Evolutionary conservation across 2,329 filamentous ascomycete species (phyloP).

Genomic region (Hyphodiscus sp.): DNA sequence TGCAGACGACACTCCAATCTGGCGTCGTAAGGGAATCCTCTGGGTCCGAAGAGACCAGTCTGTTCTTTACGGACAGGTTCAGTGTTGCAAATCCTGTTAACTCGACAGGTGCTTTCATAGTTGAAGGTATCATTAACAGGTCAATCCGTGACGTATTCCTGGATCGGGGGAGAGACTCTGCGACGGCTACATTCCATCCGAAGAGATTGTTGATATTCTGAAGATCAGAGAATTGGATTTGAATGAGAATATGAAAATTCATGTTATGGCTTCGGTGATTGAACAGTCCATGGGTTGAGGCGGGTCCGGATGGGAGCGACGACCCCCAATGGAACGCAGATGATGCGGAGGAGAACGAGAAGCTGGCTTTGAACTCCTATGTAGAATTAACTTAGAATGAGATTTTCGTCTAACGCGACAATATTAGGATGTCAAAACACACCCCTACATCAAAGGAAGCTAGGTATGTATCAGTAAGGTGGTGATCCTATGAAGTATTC

Average conservation of each 20-base stretch:
- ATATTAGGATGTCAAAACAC: no score
- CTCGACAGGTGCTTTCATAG: slow-evolving; percentile 17
- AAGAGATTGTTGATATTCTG: slow-evolving; percentile 29
- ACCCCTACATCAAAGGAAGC: no score
- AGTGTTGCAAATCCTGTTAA: slow-evolving; percentile 17
- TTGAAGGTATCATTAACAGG: slow-evolving; percentile 47
- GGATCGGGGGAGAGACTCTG: slow-evolving; percentile 43
- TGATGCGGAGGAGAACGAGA: background rate
- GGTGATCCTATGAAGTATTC: no score
- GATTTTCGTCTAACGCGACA: no score
- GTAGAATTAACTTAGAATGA: no score
- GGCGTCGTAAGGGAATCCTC: slow-evolving; percentile 41
- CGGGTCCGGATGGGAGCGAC: slow-evolving; percentile 17
- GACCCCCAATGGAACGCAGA: background rate
- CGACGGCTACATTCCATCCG: slow-evolving; percentile 45
- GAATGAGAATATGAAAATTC: slow-evolving; percentile 20
- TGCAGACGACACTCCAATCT: slow-evolving; percentile 43
- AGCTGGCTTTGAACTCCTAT: background rate
- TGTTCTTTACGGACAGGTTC: slow-evolving; percentile 51
- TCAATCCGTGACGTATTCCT: slow-evolving; percentile 50
- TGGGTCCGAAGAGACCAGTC: slow-evolving; percentile 38
- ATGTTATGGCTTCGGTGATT: slow-evolving; percentile 33
- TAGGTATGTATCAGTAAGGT: no score
- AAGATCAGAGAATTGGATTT: slow-evolving; percentile 21
- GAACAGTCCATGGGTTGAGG: slow-evolving; percentile 31